Percentiles rank a stretch among this genome's conserved stretches.
Conservation (phyloP, 2,329 filamentous ascomycete genomes). For the Aspergillus novofumigatus region DNA sequence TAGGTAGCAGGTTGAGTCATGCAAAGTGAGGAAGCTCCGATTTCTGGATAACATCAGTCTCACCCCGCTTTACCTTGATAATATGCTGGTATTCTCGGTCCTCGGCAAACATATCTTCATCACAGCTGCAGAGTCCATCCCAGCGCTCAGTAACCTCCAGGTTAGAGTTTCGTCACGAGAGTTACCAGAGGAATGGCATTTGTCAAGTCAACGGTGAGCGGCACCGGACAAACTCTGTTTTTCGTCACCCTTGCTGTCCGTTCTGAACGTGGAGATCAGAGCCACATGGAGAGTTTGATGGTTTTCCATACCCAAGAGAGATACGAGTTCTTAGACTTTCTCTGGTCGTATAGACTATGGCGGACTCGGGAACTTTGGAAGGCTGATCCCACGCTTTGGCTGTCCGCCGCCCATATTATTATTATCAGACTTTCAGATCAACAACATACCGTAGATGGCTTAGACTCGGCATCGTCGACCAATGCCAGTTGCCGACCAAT, state of each 20-base stretch:
- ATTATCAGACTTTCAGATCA: background rate
- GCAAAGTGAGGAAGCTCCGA: background rate
- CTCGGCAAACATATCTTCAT: background rate
- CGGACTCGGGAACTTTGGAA: slow-evolving; percentile 9
- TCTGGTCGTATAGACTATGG: background rate
- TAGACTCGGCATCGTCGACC: slow-evolving; percentile 10
- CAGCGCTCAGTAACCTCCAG: background rate
- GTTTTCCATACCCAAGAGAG: background rate
- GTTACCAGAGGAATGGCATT: background rate
- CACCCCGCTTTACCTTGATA: background rate
- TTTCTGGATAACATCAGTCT: background rate
- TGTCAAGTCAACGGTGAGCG: background rate
- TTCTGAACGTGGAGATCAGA: background rate
- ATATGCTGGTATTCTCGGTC: background rate
- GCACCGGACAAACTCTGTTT: background rate
- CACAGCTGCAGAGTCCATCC: too few relatives aligned
- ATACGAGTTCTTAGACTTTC: background rate
- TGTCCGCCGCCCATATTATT: too few relatives aligned
- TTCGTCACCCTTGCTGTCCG: background rate
- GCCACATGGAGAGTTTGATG: slow-evolving; percentile 1
- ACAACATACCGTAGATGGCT: slow-evolving; percentile 10
- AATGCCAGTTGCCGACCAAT: slow-evolving; percentile 2
- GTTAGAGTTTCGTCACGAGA: background rate
- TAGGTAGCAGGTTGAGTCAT: background rate
- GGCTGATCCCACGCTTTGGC: slow-evolving; percentile 10